phyloP scores from a whole-genome alignment of 371 early-diverging fungal species.

The Blastocladiella emersonii region DNA sequence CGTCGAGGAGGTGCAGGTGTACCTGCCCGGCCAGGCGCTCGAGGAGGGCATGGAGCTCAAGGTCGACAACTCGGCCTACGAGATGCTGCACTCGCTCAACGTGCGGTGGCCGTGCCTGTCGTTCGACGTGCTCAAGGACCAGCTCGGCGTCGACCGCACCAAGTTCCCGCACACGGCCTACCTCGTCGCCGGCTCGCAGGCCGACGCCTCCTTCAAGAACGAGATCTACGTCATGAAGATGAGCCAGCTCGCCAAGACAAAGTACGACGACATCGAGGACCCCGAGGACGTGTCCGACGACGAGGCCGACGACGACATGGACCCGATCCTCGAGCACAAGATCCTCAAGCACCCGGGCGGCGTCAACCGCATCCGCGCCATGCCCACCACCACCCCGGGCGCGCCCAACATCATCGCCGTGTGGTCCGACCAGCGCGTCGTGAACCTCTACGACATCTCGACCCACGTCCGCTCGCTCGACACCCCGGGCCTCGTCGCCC shows the following conservation, averaged over 20 bases:
- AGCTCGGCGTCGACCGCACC: slow-evolving; percentile 62
- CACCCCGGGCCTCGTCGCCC: slow-evolving; percentile 54
- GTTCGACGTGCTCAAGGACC: slow-evolving; percentile 81
- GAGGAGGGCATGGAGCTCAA: slow-evolving; percentile 80
- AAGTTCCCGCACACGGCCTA: slow-evolving; percentile 82
- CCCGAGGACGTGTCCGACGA: slow-evolving; percentile 60
- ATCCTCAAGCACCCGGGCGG: slow-evolving; percentile 76
- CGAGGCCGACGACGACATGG: slow-evolving; percentile 73
- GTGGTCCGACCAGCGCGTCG: slow-evolving; percentile 89
- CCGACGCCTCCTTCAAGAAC: slow-evolving; percentile 66
- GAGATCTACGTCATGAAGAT: slow-evolving; percentile 85
- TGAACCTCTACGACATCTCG: slow-evolving; percentile 75
- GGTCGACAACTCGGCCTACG: slow-evolving; percentile 85
- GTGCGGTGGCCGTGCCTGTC: slow-evolving; percentile 92
- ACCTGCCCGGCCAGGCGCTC: slow-evolving; percentile 81
- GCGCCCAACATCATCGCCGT: slow-evolving; percentile 56
- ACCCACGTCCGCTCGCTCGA: slow-evolving; percentile 59
- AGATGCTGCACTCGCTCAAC: slow-evolving; percentile 85
- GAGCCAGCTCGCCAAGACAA: slow-evolving; percentile 78
- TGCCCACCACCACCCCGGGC: neutral
- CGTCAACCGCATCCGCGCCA: slow-evolving; percentile 71
- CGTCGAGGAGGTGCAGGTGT: slow-evolving; percentile 32
- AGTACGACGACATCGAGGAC: slow-evolving; percentile 62
- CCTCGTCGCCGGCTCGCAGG: slow-evolving; percentile 90
- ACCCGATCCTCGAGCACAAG: slow-evolving; percentile 75